phyloP scores from a whole-genome alignment of 805 yeast species.

The Vanderwaltozyma verrucispora region DNA sequence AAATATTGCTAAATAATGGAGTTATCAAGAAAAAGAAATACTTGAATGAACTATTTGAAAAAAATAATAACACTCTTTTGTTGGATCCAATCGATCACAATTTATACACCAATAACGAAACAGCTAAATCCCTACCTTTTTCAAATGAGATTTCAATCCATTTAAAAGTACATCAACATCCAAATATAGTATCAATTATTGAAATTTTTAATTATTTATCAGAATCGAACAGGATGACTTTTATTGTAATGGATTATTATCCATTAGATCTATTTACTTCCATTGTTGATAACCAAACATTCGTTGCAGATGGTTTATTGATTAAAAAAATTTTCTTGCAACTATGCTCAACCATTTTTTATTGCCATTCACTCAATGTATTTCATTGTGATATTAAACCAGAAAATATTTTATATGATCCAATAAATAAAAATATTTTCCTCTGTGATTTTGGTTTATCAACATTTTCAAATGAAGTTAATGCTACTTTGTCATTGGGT shows the following conservation, averaged over 20 bases:
- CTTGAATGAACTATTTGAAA: conserved; percentile 18
- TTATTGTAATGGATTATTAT: conserved; percentile 78
- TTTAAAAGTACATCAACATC: conserved; percentile 63
- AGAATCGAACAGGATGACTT: conserved; percentile 32
- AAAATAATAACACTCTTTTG: conserved; percentile 14
- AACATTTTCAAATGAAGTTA: conserved; percentile 44
- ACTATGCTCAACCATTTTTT: conserved; percentile 70
- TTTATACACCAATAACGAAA: too few species aligned
- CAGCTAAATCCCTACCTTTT: not conserved
- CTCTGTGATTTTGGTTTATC: conserved; percentile 87
- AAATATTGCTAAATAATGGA: conserved; percentile 45
- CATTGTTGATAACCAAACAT: conserved; percentile 65
- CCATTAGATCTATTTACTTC: conserved; percentile 80
- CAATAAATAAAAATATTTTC: conserved; percentile 43
- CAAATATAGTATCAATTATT: conserved; percentile 66
- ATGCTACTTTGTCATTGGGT: conserved; percentile 73
- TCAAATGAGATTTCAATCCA: conserved; percentile 63
- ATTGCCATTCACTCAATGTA: conserved; percentile 73
- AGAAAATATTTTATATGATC: conserved; percentile 70
- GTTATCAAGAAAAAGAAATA: conserved; percentile 16
- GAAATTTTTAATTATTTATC: conserved; percentile 47
- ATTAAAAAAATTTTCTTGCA: conserved; percentile 59
- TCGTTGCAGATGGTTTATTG: conserved; percentile 39
- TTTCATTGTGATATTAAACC: conserved; percentile 95
- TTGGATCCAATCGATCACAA: conserved; percentile 18